Evolutionary conservation across 352 stramenopile species (phyloP), one percentile per base, ranked within the genome.

Genomic region (Pythium myriotylum): DNA sequence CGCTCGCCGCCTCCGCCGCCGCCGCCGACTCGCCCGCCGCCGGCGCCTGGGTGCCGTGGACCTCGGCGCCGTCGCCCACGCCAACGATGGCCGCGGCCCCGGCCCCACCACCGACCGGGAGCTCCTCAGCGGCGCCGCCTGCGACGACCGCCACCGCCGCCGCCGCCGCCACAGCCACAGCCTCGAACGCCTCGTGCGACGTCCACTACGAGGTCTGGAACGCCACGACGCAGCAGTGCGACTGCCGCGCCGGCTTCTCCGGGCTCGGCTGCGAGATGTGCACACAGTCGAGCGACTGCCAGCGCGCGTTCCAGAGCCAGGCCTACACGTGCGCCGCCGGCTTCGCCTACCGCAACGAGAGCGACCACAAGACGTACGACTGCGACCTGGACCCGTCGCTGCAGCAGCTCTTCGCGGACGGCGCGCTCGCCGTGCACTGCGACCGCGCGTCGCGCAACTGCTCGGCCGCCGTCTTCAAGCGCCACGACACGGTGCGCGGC

Each of bases 231-330:
- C 65, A 67, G n/a, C 42, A 41, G 16, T 91, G 81, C 64, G 77
- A 88, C 43, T 91, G 81, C 61, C 70, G 72, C 22, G 26, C 56
- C 0, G 81, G 81, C 39, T 91, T 91, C 61, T 74, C 68, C n/a
- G 79, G 81, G 50, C 75, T 80, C 54, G 76, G 70, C 51, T 91
- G 81, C 61, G 77, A 73, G 59, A 89, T 91, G 79, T 91, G 81
- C 52, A 60, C 56, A 2, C 35, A 65, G 4, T 60, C 50, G 23
- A 52, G 54, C 39, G 53, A 71, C 16, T 91, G 82, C 59, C 57
- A 71, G 23, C 22, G 51, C 19, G 65, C 64, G 19, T 81, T 89
- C 22, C 65, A 54, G 17, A 20, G n/a, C 24, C 14, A 43, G 10
- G 32, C 29, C 22, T 77, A 67, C 45, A 59, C 60, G 53, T 93